phyloP scores from a whole-genome alignment of 495 filamentous ascomycete species.

The Beverwykella pulmonaria region DNA sequence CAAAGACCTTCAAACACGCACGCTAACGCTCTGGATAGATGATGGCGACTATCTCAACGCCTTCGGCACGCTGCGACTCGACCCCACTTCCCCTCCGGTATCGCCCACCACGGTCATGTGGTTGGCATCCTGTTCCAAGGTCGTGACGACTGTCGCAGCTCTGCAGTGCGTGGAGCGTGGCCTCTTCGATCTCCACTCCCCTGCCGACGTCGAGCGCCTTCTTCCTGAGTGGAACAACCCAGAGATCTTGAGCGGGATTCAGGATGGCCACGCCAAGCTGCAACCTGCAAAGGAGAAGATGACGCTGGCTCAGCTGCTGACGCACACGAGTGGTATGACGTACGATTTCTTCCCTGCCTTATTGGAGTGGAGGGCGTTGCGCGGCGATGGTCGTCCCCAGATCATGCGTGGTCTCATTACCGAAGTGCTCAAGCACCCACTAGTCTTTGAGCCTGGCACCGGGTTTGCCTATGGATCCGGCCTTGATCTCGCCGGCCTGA shows the following conservation, averaged over 20 bases:
- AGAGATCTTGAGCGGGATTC: constrained; percentile 37
- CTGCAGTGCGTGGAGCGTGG: constrained; percentile 32
- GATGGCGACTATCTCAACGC: constrained; percentile 13
- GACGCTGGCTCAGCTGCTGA: constrained; percentile 24
- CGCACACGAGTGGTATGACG: constrained; percentile 15
- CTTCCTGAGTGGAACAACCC: constrained; percentile 39
- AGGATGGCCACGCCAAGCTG: constrained; percentile 25
- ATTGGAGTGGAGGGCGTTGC: constrained; percentile 3
- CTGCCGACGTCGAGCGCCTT: constrained; percentile 16
- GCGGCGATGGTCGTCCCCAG: not conserved
- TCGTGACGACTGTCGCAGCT: constrained; percentile 25
- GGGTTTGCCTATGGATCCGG: constrained; percentile 38
- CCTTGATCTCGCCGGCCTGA: constrained; percentile 37
- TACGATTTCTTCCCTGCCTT: constrained; percentile 14
- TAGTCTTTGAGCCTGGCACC: constrained; percentile 44
- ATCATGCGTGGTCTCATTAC: not conserved
- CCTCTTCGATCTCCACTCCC: constrained; percentile 20
- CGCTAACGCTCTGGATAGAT: not conserved
- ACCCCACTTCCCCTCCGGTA: constrained; percentile 17
- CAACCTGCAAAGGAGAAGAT: constrained; percentile 27
- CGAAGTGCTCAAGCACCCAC: constrained; percentile 16
- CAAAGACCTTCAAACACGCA: not conserved
- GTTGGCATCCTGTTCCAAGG: constrained; percentile 30
- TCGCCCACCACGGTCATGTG: constrained; percentile 17
- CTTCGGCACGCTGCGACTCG: constrained; percentile 14